Base-by-base conservation (phyloP, 768 basidiomycete species). In the Pulveroboletus frians region DNA sequence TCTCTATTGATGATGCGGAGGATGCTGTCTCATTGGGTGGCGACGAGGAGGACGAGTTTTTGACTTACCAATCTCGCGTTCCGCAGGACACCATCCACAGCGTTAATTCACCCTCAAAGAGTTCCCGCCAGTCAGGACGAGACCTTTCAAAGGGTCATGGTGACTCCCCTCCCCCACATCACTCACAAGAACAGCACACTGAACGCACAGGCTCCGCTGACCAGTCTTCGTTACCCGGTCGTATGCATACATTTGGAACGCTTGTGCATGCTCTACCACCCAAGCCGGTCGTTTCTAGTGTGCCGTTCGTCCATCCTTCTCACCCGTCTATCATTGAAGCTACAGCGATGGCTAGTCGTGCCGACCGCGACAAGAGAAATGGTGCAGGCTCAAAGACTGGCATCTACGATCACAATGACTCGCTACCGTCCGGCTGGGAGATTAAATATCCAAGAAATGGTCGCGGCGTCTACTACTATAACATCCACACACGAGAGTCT, bases 21-120 rank as follows among this genome's bases (percentile, higher is more conserved):
- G 79, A 83, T 56, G 76, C 83, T 46, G 80, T 88, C 56, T 88
- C 85, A 41, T 74, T 88, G 26, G 85, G 85, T 45, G 79, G 80
- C 53, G 84, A 85, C 58, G 83, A 88, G 46, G 84, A 85, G 42
- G 80, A 84, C 52, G 78, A 78, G 39, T 77, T 76, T 61, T 69
- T 71, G 49, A 74, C 77, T 57, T 73, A 70, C 59, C 67, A 74
- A 55, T 58, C 71, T 53, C 58, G 63, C 40, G 57, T 54, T 52
- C 64, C 64, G 51, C 65, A 73, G 57, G 59, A 63, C 47, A 46
- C 52, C 23, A 11, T 13, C 26, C 37, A 52, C 11, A 55, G 55
- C 32, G 36, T 45, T n/a, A 43, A 46, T 27, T 58, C 60, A 14
- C 59, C 65, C 32, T 54, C 58, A 14, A 62, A 51, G 53, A 23